Evolutionary conservation across 495 filamentous ascomycete genomes (phyloP), one percentile per base, ranked within the genome.

Genomic region (Friedmanniomyces endolithicus): DNA sequence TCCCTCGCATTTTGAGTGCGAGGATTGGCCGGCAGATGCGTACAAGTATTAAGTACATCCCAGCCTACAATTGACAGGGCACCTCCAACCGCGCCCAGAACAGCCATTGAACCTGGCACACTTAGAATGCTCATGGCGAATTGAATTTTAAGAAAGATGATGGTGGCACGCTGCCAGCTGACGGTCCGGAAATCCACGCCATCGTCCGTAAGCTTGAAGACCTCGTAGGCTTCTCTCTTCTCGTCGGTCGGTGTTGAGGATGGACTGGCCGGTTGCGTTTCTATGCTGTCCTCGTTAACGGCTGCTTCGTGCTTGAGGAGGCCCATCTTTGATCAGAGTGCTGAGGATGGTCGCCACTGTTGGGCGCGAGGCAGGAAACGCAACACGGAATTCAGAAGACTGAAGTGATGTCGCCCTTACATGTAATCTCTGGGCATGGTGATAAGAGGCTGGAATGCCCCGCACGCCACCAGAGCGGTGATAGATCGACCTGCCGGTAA

Each of bases 121-220:
- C 50, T 43, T 12, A 52, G 24, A 22, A 52, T 52, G 22, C 50
- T 43, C 33, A 43, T 52, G 33, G 50, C 50, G 35, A 52, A 40
- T 16, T 40, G 33, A n/a, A 40, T 40, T 22, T 52, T 52, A 33
- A 52, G 34, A 20, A 52, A 52, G 20, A 52, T 52, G 35, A 52
- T 43, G 8, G 50, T 27, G 14, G 50, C 50, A 7, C 50, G 50
- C 24, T 52, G 50, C 50, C 50, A 52, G 14, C 17, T 23, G n/a
- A 52, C 50, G 7, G 50, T 52, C 9, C 50, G 33, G 50, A 52
- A 52, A 17, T 52, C 50, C 8, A 52, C 50, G 48, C 48, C 48
- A 52, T 52, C 37, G 6, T 25, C 35, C 9, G 20, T 52, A 6
- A 23, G 16, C 31, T 52, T 52, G 50, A 52, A 52, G 16, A 52